Evolutionary conservation across 306 rosid genomes (phyloP).

Genomic region (Gynostemma pentaphyllum): DNA sequence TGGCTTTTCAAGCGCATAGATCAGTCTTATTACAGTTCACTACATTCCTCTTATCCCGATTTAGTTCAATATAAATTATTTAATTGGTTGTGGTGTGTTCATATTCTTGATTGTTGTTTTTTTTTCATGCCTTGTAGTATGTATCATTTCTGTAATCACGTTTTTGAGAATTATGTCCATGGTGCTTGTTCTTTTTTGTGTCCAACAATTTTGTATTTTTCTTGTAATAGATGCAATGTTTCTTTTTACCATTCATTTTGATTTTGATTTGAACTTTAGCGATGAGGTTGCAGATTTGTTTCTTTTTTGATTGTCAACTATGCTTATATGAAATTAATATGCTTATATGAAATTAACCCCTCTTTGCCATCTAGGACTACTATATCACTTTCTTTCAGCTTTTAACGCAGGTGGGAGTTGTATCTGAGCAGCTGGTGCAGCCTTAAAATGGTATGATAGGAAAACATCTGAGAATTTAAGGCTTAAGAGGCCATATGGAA

Average conservation of each 20-base stretch:
- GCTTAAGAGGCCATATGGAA: slow-evolving; percentile 44
- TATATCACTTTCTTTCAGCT: slow-evolving; percentile 59
- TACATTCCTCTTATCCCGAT: background rate
- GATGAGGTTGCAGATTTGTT: background rate
- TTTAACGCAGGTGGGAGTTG: slow-evolving; percentile 70
- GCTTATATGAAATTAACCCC: slow-evolving; percentile 40
- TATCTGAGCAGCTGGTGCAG: slow-evolving; percentile 81
- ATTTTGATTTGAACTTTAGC: background rate
- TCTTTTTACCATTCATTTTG: background rate
- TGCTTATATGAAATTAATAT: slow-evolving; percentile 37
- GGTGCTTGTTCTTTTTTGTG: background rate
- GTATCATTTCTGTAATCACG: no score
- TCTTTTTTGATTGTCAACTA: slow-evolving; percentile 3
- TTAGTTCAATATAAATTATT: no score
- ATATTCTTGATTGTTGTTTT: no score
- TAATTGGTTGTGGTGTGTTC: no score
- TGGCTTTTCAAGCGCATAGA: no score
- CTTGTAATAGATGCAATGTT: background rate
- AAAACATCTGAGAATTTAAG: slow-evolving; percentile 55
- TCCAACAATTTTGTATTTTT: background rate
- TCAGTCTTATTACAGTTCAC: background rate
- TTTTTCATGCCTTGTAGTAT: no score
- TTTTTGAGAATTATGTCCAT: background rate
- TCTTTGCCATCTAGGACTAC: slow-evolving; percentile 68
- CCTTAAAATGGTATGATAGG: slow-evolving; percentile 91